phyloP scores from a whole-genome alignment of 1,284 basidiomycete species.

The Pseudozyma flocculosa region DNA sequence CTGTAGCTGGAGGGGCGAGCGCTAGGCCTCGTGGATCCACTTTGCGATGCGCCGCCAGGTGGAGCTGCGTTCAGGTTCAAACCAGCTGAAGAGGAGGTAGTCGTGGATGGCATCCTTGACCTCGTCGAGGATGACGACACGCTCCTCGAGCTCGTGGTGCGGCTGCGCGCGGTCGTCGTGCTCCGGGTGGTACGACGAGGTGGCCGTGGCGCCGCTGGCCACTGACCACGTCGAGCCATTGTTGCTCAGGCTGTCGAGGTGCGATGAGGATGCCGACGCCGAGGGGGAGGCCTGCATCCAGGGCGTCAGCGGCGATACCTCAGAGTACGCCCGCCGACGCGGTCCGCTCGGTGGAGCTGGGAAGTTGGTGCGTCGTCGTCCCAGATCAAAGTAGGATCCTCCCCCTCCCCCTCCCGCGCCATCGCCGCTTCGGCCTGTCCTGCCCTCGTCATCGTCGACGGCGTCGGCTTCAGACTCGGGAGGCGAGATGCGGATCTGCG shows the following conservation, averaged over 20 bases:
- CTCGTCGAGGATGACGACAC: constrained; percentile 48
- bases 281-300: background rate
- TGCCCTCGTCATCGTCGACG: background rate
- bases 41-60: constrained; percentile 43
- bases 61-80: constrained; percentile 41
- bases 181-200: background rate
- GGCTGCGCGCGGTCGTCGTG: background rate
- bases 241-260: background rate
- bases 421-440: no score
- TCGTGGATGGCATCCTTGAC: constrained; percentile 50
- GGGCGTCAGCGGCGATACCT: background rate
- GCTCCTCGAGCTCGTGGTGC: constrained; percentile 19
- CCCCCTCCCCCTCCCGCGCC: no score
- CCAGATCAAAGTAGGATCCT: constrained; percentile 12
- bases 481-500: background rate
- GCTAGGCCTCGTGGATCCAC: constrained; percentile 35
- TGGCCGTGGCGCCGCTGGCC: no score
- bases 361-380: no score
- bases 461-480: background rate
- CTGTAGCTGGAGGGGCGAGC: background rate
- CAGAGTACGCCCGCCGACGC: background rate
- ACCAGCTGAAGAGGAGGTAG: constrained; percentile 52
- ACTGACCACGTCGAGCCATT: background rate
- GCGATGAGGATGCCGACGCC: background rate
- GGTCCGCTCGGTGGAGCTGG: no score